These are phyloP conservation scores for Aspergillus intermedius DNA, from an alignment of 2,329 filamentous ascomycete species.

Conservation along the genomic window DNA sequence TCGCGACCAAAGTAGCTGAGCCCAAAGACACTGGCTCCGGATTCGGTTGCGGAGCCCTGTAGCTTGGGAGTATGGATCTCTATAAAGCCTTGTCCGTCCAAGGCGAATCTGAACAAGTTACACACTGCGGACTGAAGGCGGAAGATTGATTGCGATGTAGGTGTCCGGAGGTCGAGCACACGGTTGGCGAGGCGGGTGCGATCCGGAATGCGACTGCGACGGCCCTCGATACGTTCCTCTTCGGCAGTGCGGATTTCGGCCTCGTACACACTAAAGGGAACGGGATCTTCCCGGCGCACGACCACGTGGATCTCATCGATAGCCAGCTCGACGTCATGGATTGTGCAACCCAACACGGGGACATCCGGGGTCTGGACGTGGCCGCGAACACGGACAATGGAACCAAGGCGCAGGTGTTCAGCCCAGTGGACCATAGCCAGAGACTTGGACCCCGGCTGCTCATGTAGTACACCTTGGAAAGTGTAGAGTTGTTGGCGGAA, in stretches of 20 bases:
- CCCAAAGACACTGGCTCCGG: slow-evolving; percentile 83
- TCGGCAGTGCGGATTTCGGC: slow-evolving; percentile 57
- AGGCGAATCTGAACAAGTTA: slow-evolving; percentile 68
- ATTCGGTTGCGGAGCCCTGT: slow-evolving; percentile 84
- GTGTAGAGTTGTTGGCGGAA: slow-evolving; percentile 78
- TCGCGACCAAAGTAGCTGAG: slow-evolving; percentile 84
- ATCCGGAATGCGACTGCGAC: slow-evolving; percentile 59
- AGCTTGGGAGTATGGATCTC: slow-evolving; percentile 93
- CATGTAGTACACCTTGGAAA: slow-evolving; percentile 72
- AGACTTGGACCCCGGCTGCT: slow-evolving; percentile 55
- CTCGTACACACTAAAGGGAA: slow-evolving; percentile 65
- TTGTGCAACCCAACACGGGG: slow-evolving; percentile 65
- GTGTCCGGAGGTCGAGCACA: slow-evolving; percentile 78
- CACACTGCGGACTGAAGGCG: slow-evolving; percentile 75
- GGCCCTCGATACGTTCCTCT: slow-evolving; percentile 50
- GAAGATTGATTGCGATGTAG: slow-evolving; percentile 80
- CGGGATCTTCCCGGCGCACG: slow-evolving; percentile 53
- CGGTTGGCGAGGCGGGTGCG: slow-evolving; percentile 70
- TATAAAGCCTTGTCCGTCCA: slow-evolving; percentile 72
- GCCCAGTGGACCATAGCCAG: slow-evolving; percentile 80
- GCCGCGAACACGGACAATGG: slow-evolving; percentile 69
- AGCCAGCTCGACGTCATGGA: slow-evolving; percentile 69
- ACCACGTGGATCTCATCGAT: slow-evolving; percentile 61
- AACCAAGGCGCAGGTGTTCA: slow-evolving; percentile 72
- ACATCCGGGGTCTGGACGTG: slow-evolving; percentile 66